A percentile compares a stretch with the other conserved stretches of the same genome.
phyloP scores from a whole-genome alignment of 1,139 yeast species.

The Chernovozyma aurita region DNA sequence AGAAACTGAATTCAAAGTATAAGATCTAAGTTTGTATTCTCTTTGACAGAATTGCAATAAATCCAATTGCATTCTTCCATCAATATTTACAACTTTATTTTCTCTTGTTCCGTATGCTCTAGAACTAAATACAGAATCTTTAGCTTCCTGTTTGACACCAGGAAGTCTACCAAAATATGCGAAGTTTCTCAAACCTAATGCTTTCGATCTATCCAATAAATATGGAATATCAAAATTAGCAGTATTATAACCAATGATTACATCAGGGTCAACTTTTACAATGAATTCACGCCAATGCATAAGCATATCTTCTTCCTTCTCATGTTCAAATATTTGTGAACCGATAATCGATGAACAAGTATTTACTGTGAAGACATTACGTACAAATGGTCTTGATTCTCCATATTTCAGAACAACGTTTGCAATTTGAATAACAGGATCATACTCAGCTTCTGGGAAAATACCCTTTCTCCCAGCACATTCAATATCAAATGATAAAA shows the following conservation, averaged over 20 bases:
- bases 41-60: slow-evolving; percentile 88
- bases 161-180: slow-evolving; percentile 83
- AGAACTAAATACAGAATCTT: slow-evolving; percentile 82
- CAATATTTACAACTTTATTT: slow-evolving; percentile 85
- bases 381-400: slow-evolving; percentile 74
- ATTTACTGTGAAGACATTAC: slow-evolving; percentile 91
- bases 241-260: slow-evolving; percentile 92
- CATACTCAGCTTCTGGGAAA: slow-evolving; percentile 91
- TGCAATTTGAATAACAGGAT: slow-evolving; percentile 95
- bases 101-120: slow-evolving; percentile 97
- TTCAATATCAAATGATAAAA: slow-evolving; percentile 93
- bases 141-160: slow-evolving; percentile 67
- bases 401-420: slow-evolving; percentile 87
- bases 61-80: slow-evolving; percentile 95
- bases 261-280: slow-evolving; percentile 86
- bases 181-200: slow-evolving; percentile 62
- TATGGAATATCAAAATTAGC: slow-evolving; percentile 95
- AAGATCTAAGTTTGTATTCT: slow-evolving; percentile 90
- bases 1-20: slow-evolving; percentile 91
- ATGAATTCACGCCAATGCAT: slow-evolving; percentile 83
- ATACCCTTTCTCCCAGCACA: slow-evolving; percentile 98
- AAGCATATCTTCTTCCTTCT: slow-evolving; percentile 78
- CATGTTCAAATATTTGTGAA: slow-evolving; percentile 76
- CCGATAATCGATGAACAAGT: slow-evolving; percentile 94
- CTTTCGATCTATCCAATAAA: slow-evolving; percentile 77